phyloP scores from a whole-genome alignment of 768 basidiomycete species.

The Mycena indigotica region DNA sequence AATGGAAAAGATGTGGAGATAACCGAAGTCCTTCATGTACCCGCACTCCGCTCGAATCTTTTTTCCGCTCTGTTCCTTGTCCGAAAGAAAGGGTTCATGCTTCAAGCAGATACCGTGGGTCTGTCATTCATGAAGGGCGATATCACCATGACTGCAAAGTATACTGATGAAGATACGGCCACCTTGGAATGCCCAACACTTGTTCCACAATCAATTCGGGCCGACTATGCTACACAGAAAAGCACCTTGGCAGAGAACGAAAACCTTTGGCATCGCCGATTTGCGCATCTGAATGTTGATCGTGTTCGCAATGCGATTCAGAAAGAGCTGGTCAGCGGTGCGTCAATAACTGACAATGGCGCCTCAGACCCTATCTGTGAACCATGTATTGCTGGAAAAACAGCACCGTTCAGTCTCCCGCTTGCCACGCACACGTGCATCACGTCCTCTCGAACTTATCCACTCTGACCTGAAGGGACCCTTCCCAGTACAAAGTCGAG shows the following conservation, averaged over 20 bases:
- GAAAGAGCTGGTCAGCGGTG: slow-evolving; percentile 26
- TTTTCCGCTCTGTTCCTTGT: slow-evolving; percentile 12
- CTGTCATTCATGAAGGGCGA: slow-evolving; percentile 6
- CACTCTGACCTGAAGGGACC: slow-evolving; percentile 29
- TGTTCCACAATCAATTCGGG: background rate
- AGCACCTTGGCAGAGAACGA: too few relatives aligned
- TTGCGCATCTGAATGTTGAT: background rate
- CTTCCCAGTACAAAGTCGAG: slow-evolving; percentile 8
- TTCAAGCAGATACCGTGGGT: background rate
- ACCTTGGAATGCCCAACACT: background rate
- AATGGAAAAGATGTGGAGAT: too few relatives aligned
- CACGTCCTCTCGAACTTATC: slow-evolving; percentile 7
- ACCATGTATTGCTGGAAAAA: slow-evolving; percentile 35
- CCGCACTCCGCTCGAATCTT: slow-evolving; percentile 16
- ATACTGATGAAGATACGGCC: background rate
- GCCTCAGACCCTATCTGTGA: slow-evolving; percentile 34
- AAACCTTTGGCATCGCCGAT: background rate
- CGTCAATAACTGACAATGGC: slow-evolving; percentile 22
- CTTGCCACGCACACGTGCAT: background rate
- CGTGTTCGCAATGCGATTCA: slow-evolving; percentile 13
- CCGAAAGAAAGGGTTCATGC: slow-evolving; percentile 8
- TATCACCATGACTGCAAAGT: background rate
- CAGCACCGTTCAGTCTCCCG: slow-evolving; percentile 20
- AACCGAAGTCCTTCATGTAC: slow-evolving; percentile 23
- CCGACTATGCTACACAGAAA: background rate